phyloP scores from a whole-genome alignment of 2,329 filamentous ascomycete species.

The Metarhizium sp. region DNA sequence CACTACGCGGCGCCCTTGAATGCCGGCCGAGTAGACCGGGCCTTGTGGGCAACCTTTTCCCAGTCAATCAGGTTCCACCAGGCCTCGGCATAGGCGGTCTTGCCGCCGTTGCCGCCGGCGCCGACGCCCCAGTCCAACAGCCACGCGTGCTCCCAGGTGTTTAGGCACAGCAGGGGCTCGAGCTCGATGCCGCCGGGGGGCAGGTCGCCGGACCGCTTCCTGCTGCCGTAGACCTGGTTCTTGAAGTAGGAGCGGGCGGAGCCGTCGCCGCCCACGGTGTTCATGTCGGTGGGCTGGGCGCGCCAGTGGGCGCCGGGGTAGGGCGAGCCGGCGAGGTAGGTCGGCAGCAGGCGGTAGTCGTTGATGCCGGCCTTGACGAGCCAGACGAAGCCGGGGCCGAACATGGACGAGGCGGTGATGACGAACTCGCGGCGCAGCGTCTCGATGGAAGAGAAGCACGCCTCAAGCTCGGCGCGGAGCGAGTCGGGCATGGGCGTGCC shows the following conservation, averaged over 20 bases:
- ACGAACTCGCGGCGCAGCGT: constrained; percentile 74
- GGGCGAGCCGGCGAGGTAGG: constrained; percentile 86
- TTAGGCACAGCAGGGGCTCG: constrained; percentile 77
- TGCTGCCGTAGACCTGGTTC: constrained; percentile 22
- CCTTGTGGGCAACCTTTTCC: constrained; percentile 52
- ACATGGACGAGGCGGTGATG: constrained; percentile 78
- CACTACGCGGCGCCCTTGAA: constrained; percentile 19
- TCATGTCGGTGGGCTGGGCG: constrained; percentile 59
- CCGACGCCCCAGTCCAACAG: constrained; percentile 66
- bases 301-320: constrained; percentile 80
- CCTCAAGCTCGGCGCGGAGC: constrained; percentile 52
- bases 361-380: constrained; percentile 53
- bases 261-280: constrained; percentile 41
- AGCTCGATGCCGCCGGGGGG: constrained; percentile 60
- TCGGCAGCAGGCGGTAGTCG: constrained; percentile 64
- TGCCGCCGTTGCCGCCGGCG: constrained; percentile 54
- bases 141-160: constrained; percentile 95
- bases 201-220: constrained; percentile 22
- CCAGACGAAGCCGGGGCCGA: constrained; percentile 96
- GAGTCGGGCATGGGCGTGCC: constrained; percentile 42
- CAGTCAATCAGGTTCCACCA: constrained; percentile 93
- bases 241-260: constrained; percentile 29
- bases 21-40: constrained; percentile 23
- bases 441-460: constrained; percentile 72
- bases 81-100: constrained; percentile 61